A percentile compares a stretch with the other conserved stretches of the same genome.
Conservation (phyloP, 345 rosid genomes). For the Pugionium cornutum region DNA sequence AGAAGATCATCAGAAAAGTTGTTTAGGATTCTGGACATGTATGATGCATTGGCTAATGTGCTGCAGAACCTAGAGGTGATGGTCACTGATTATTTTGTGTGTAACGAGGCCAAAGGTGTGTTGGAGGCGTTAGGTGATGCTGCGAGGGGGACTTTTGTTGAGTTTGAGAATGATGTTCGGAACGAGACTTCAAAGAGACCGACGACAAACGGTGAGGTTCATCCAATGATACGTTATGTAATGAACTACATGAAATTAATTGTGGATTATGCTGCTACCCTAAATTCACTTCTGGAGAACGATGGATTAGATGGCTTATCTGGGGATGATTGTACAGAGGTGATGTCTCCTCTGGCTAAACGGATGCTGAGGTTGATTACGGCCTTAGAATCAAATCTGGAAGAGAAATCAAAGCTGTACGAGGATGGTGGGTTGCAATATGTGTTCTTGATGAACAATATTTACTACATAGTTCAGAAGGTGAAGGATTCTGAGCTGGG, state of each 20-base stretch:
- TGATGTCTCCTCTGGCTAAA: conserved; percentile 54
- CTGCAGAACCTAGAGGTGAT: conserved; percentile 57
- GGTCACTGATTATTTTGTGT: conserved; percentile 59
- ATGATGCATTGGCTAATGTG: conserved; percentile 70
- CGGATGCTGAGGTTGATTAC: conserved; percentile 64
- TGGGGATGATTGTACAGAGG: conserved; percentile 46
- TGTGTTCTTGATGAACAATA: conserved; percentile 90
- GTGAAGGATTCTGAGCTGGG: conserved; percentile 89
- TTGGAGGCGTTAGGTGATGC: conserved; percentile 66
- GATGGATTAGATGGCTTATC: conserved; percentile 43
- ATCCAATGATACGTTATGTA: conserved; percentile 90
- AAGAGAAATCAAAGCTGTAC: conserved; percentile 81
- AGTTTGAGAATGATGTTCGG: conserved; percentile 83
- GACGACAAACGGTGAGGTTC: conserved; percentile 83
- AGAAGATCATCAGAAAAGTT: conserved; percentile 87
- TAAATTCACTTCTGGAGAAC: conserved; percentile 61
- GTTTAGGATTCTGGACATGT: conserved; percentile 94
- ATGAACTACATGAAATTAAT: conserved; percentile 89
- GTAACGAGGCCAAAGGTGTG: conserved; percentile 67
- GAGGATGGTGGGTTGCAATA: conserved; percentile 75
- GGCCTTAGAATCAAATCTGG: conserved; percentile 69
- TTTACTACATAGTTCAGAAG: conserved; percentile 81
- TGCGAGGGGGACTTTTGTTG: conserved; percentile 80
- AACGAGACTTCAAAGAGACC: conserved; percentile 79
- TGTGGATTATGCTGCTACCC: conserved; percentile 73